Evolutionary conservation across 208 protist species (phyloP).

Genomic region (Trypanosoma rangeli): DNA sequence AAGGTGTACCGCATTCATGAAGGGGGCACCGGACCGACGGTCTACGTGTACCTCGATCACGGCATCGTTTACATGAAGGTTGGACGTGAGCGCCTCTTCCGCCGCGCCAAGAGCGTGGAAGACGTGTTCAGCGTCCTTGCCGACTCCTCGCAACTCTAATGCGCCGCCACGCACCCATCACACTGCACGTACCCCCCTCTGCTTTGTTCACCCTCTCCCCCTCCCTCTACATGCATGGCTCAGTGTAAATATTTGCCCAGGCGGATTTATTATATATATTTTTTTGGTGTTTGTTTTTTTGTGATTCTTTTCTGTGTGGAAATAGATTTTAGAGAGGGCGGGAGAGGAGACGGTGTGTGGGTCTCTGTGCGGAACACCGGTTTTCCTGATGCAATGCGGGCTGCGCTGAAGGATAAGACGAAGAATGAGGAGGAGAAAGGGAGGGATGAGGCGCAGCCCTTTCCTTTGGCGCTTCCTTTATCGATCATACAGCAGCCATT

Average conservation of each 20-base stretch:
- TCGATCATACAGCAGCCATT: constrained; percentile 33
- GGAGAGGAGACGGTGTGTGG: background rate
- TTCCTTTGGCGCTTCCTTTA: background rate
- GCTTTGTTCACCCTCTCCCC: background rate
- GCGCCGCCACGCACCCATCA: background rate
- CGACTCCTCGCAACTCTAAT: background rate
- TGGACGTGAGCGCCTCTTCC: constrained; percentile 40
- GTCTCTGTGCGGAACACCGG: background rate
- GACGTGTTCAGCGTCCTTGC: constrained; percentile 54
- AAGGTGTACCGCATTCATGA: constrained; percentile 63
- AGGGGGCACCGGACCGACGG: constrained; percentile 28
- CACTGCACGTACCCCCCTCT: background rate
- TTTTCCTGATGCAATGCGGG: background rate
- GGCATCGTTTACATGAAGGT: constrained; percentile 64
- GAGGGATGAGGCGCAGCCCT: background rate
- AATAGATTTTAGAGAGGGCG: background rate
- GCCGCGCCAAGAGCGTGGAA: constrained; percentile 60
- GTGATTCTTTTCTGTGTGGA: background rate
- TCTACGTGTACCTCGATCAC: constrained; percentile 75
- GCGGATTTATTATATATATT: background rate
- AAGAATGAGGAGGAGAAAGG: constrained; percentile 1
- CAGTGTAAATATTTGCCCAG: background rate
- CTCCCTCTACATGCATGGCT: background rate
- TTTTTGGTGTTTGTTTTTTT: background rate
- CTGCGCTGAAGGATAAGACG: background rate